Evolutionary conservation across 192 early-diverging fungal species (phyloP).

Genomic region (Coemansia sp.): DNA sequence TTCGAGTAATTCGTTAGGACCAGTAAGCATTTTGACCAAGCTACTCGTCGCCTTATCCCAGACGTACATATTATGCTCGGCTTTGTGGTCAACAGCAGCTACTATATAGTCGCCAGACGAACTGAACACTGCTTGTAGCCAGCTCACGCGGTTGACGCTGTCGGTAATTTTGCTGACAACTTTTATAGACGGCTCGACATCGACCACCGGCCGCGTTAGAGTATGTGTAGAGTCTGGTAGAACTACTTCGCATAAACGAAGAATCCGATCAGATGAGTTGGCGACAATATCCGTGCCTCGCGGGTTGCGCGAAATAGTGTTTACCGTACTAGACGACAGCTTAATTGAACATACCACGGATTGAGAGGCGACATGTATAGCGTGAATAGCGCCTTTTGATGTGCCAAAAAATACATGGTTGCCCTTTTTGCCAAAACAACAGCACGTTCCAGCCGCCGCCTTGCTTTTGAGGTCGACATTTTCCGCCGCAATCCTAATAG

Average conservation of each 20-base stretch:
- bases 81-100: slow-evolving; percentile 75
- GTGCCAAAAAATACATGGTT: slow-evolving; percentile 38
- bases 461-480: slow-evolving; percentile 31
- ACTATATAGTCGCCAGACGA: slow-evolving; percentile 90
- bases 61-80: slow-evolving; percentile 93
- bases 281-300: slow-evolving; percentile 69
- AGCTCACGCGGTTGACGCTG: slow-evolving; percentile 86
- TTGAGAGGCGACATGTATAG: slow-evolving; percentile 43
- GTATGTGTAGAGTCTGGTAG: slow-evolving; percentile 23
- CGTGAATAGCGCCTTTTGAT: slow-evolving; percentile 29
- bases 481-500: slow-evolving; percentile 25
- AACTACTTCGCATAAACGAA: slow-evolving; percentile 67
- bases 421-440: slow-evolving; percentile 59
- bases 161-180: slow-evolving; percentile 81
- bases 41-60: slow-evolving; percentile 86
- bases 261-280: slow-evolving; percentile 78
- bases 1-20: slow-evolving; percentile 80
- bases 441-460: slow-evolving; percentile 48
- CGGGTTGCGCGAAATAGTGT: slow-evolving; percentile 42
- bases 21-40: slow-evolving; percentile 89
- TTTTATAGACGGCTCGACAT: slow-evolving; percentile 29
- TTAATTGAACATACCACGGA: slow-evolving; percentile 29
- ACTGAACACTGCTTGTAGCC: slow-evolving; percentile 88
- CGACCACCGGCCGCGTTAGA: neutral
- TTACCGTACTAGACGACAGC: slow-evolving; percentile 40